phyloP scores from a whole-genome alignment of 2,329 filamentous ascomycete genomes.

The Davidsoniella eucalypti region DNA sequence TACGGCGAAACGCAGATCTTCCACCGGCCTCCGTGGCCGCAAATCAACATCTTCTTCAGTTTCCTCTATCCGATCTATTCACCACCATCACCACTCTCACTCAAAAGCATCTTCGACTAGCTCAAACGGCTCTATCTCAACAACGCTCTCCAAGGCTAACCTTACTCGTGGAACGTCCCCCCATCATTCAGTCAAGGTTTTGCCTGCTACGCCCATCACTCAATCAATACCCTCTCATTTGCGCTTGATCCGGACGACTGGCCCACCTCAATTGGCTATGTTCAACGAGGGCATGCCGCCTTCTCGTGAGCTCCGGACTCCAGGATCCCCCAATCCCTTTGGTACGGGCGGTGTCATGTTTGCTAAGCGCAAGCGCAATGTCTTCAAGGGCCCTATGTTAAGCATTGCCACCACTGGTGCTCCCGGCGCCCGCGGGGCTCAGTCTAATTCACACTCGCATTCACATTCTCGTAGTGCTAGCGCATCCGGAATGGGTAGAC shows the following conservation, averaged over 20 bases:
- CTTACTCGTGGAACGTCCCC: constrained; percentile 53
- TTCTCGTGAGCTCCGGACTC: constrained; percentile 23
- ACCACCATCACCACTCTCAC: constrained; percentile 71
- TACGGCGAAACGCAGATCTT: constrained; percentile 69
- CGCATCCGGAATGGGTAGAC: constrained; percentile 43
- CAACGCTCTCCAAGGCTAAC: constrained; percentile 49
- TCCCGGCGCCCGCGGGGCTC: constrained; percentile 18
- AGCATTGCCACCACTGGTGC: constrained; percentile 23
- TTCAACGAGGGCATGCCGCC: constrained; percentile 45
- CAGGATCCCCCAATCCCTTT: constrained; percentile 41
- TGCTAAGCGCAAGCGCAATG: constrained; percentile 61
- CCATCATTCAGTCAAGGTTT: constrained; percentile 84
- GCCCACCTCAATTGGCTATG: constrained; percentile 31
- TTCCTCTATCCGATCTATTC: constrained; percentile 81
- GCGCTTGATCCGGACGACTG: constrained; percentile 53
- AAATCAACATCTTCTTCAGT: constrained; percentile 95
- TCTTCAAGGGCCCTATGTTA: constrained; percentile 67
- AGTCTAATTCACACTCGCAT: constrained; percentile 23
- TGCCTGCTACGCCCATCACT: constrained; percentile 71
- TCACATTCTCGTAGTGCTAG: constrained; percentile 43
- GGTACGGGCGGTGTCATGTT: constrained; percentile 48
- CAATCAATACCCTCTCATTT: constrained; percentile 70
- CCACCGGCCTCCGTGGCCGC: constrained; percentile 67
- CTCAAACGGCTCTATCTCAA: constrained; percentile 57
- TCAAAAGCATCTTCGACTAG: constrained; percentile 92